Base-by-base conservation (phyloP, 352 stramenopile genomes). In the Phytophthora citricola region DNA sequence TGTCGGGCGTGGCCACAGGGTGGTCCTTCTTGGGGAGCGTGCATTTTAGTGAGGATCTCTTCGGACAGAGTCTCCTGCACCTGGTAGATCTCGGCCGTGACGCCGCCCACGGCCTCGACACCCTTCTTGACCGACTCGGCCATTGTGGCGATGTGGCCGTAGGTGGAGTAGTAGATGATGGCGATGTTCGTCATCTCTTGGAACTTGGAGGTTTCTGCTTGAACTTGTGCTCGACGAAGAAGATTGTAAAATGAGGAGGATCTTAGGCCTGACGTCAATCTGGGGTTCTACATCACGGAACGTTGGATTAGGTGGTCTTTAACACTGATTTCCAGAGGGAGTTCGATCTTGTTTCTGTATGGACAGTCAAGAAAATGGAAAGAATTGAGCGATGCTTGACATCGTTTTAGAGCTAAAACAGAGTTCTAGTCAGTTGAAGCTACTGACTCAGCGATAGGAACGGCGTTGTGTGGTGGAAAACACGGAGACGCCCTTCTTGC, bases 101-200 rank as follows among this genome's bases (percentile, higher is more conserved):
- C 82, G 61, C 88, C 90, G 20, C 76, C 75, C 29, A 79, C 74
- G 17, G 73, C 69, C 66, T 96, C 83, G 48, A 97, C 71, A 53
- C 88, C 90, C 6, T 78, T 77, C 69, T 92, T 92, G 49, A 97
- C 60, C 9, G 75, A 65, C 50, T 93, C 76, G 44, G 90, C 87
- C 75, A 97, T 80, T 58, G 71, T 84, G 34, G 64, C 71, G 64
- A 97, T 81, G 76, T 97, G 91, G 46, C 87, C 85, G 72, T 97
- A 97, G 5, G 86, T 88, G 34, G 81, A 93, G 76, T 95, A 95
- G 70, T 93, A 92, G 58, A 96, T 57, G 61, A 96, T 93, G 10
- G 82, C 81, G 54, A 96, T 83, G 59, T 92, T 92, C 27, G 86
- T 69, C 78, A 85, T 87, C 38, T 32, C 51, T 0, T 4, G 12